Conservation (phyloP, 2,329 filamentous ascomycete genomes). For the Exophiala dermatitidis region DNA sequence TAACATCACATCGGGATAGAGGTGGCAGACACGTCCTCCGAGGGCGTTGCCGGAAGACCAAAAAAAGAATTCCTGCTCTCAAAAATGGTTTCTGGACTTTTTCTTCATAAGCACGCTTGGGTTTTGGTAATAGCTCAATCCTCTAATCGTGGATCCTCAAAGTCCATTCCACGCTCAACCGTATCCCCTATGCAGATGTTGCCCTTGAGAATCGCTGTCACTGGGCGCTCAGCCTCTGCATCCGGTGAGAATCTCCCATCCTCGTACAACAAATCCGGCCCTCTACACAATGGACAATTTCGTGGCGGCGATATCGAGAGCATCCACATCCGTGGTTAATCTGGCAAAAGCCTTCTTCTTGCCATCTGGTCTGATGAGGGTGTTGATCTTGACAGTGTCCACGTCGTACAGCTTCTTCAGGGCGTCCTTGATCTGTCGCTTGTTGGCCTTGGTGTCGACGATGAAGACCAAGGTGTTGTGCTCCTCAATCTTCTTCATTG, state of each 20-base stretch:
- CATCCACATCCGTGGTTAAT: conserved; percentile 92
- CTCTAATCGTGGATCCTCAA: conserved; percentile 24
- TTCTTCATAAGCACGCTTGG: conserved; percentile 22
- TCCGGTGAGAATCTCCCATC: background rate
- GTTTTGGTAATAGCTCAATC: conserved; percentile 34
- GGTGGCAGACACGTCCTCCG: conserved; percentile 4
- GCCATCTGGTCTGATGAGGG: conserved; percentile 89
- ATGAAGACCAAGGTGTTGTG: conserved; percentile 99
- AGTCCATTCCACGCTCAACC: conserved; percentile 24
- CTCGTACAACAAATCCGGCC: background rate
- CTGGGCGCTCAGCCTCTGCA: conserved; percentile 31
- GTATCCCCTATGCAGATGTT: conserved; percentile 33
- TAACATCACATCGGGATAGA: background rate
- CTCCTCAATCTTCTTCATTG: conserved; percentile 99
- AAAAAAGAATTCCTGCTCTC: conserved; percentile 19
- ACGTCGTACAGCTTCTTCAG: conserved; percentile 99
- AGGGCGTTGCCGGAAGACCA: background rate
- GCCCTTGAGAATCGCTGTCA: conserved; percentile 35
- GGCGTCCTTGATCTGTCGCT: conserved; percentile 97
- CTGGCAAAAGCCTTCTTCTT: conserved; percentile 98
- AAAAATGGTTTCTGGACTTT: conserved; percentile 2
- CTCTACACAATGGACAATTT: conserved; percentile 92
- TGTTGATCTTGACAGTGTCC: conserved; percentile 98
- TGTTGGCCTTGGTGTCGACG: conserved; percentile 95
- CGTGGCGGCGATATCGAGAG: conserved; percentile 97